Evolutionary conservation across 495 filamentous ascomycete genomes (phyloP).

Genomic region (Glonium stellatum): DNA sequence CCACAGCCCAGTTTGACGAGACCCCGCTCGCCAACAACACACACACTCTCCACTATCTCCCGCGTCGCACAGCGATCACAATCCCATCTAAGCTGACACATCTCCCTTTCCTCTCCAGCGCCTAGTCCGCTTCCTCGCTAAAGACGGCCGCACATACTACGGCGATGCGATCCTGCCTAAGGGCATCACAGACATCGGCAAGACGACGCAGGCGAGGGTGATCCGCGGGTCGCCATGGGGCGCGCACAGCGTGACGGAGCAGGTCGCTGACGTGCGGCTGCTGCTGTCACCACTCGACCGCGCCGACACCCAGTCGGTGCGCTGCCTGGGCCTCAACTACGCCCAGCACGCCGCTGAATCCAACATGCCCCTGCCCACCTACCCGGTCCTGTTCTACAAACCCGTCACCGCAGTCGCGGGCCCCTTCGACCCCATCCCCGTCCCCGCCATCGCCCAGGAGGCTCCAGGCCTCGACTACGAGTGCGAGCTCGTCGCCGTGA

Average conservation of each 20-base stretch:
- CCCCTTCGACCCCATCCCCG: slow-evolving; percentile 62
- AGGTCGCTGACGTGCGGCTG: slow-evolving; percentile 42
- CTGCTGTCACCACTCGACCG: slow-evolving; percentile 63
- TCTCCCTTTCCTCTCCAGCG: slow-evolving; percentile 44
- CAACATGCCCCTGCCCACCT: slow-evolving; percentile 66
- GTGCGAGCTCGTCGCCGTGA: slow-evolving; percentile 72
- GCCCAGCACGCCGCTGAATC: slow-evolving; percentile 71
- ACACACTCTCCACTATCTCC: not conserved
- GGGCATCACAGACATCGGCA: slow-evolving; percentile 59
- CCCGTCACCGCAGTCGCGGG: slow-evolving; percentile 65
- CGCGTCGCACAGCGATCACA: not conserved
- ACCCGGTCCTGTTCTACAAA: slow-evolving; percentile 79
- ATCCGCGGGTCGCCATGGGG: slow-evolving; percentile 35
- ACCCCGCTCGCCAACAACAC: too few relatives aligned
- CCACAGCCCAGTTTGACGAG: too few relatives aligned
- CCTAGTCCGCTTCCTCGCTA: slow-evolving; percentile 72
- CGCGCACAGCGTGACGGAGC: not conserved
- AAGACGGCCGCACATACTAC: slow-evolving; percentile 69
- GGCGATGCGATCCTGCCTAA: slow-evolving; percentile 73
- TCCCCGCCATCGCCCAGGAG: slow-evolving; percentile 52
- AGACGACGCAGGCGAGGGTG: slow-evolving; percentile 58
- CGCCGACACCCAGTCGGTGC: slow-evolving; percentile 63
- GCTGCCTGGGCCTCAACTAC: slow-evolving; percentile 79
- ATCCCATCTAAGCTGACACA: not conserved
- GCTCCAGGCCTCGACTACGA: slow-evolving; percentile 71